Base-by-base conservation (phyloP, 345 rosid species). In the Isatis tinctoria region DNA sequence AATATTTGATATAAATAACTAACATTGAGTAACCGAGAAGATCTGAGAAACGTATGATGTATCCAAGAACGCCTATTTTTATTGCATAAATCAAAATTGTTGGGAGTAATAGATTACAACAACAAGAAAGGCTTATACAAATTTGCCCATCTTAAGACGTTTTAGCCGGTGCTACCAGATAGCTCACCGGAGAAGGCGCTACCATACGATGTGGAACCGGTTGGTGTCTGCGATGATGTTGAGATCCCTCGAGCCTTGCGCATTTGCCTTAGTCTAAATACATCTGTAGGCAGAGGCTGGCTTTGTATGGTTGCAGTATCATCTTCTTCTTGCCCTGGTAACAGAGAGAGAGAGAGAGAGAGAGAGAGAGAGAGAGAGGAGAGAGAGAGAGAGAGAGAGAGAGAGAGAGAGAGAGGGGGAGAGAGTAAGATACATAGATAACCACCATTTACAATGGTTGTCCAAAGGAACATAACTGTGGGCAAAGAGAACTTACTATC, bases 161-260 rank as follows among this genome's bases (percentile, higher is more conserved):
- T 54, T 76, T 69, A 94, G 56, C 90, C 72, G 8, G 93, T 91
- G 84, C 86, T 94, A 32, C 90, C 97, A 2, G 97, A 89, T 40
- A 89, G 81, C 59, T 94, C 97, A 11, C 97, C 96, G 5, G 98
- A 94, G 71, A 86, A 59, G 8, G 87, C 97, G 70, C 97, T 94
- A 45, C 97, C 96, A 74, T 90, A 91, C 0, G 95, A 94, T 17
- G 83, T 85, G 8, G 96, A 94, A 32, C 97, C 95, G 0, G 97
- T 90, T 74, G 89, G 97, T 30, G 76, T 64, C 40, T 77, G 80
- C 33, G 67, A 76, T 6, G 96, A 91, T n/a, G 86, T 74, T 16
- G 90, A 36, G 39, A 81, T 82, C 30, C 82, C 88, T 57, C 93
- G 86, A 27, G 90, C 83, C 74, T 85, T 94, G 71, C 86, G 93